Evolutionary conservation across 768 basidiomycete genomes (phyloP).

Genomic region (Pulveroboletus sp.): DNA sequence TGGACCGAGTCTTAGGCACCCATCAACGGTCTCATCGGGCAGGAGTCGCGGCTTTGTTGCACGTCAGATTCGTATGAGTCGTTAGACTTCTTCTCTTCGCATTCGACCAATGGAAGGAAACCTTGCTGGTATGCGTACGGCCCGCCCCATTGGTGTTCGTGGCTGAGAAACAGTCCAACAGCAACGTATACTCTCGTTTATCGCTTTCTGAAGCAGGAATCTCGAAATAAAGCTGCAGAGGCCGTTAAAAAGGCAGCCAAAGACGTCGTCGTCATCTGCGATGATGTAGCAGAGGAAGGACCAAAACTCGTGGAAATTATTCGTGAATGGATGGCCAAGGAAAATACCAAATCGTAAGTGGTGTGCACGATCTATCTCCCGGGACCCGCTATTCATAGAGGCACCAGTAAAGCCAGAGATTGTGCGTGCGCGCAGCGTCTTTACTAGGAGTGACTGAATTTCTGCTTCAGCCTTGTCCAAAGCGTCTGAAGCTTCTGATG

Average conservation of each 20-base stretch:
- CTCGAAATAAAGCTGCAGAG: constrained; percentile 66
- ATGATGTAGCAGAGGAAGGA: constrained; percentile 43
- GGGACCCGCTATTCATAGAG: constrained; percentile 5
- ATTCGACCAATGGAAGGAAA: constrained; percentile 42
- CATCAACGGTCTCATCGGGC: not conserved
- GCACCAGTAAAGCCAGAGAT: constrained; percentile 8
- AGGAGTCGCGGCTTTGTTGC: not conserved
- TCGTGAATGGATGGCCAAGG: constrained; percentile 53
- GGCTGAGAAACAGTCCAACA: constrained; percentile 28
- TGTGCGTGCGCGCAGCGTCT: constrained; percentile 21
- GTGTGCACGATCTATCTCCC: not conserved
- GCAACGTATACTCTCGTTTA: constrained; percentile 76
- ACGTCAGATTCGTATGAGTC: constrained; percentile 4
- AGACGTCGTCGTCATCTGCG: constrained; percentile 55
- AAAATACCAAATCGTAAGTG: constrained; percentile 31
- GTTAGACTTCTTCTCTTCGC: not conserved
- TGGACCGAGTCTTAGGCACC: too few relatives aligned
- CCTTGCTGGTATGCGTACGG: constrained; percentile 45
- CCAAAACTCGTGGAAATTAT: constrained; percentile 65
- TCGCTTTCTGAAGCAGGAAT: constrained; percentile 62
- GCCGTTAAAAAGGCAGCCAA: constrained; percentile 73
- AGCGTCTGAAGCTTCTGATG: constrained; percentile 24
- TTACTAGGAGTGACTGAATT: constrained; percentile 6
- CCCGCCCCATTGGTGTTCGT: constrained; percentile 1
- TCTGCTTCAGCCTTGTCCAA: constrained; percentile 19